Conservation (phyloP, 306 rosid species). For the Pueraria montana region DNA sequence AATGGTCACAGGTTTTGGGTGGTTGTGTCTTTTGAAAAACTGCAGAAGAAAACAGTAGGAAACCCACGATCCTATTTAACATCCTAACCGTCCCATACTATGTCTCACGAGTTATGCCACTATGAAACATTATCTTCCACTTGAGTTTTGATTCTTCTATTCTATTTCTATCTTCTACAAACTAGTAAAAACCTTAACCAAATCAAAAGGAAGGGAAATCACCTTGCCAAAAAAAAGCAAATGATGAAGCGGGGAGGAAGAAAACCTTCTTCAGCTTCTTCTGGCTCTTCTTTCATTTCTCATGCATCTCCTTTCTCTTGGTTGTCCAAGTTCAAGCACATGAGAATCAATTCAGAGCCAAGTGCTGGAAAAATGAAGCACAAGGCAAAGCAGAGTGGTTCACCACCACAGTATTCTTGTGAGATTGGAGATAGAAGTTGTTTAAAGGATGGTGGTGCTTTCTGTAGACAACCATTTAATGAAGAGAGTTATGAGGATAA, state of each 20-base stretch:
- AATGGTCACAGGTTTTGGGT: constrained; percentile 81
- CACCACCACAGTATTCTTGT: constrained; percentile 47
- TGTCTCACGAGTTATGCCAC: constrained; percentile 38
- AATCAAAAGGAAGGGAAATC: not conserved
- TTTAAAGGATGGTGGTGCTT: constrained; percentile 53
- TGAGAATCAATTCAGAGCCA: constrained; percentile 55
- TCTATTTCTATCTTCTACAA: constrained; percentile 23
- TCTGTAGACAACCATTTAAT: constrained; percentile 64
- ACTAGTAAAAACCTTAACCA: constrained; percentile 31
- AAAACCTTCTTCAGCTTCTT: constrained; percentile 59
- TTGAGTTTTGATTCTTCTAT: not conserved
- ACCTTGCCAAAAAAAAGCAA: not conserved
- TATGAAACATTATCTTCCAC: constrained; percentile 28
- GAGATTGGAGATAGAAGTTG: constrained; percentile 41
- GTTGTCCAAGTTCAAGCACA: constrained; percentile 82
- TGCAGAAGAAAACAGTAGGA: constrained; percentile 45
- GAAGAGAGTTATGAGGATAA: constrained; percentile 54
- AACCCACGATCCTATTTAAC: constrained; percentile 80
- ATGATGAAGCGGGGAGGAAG: constrained; percentile 75
- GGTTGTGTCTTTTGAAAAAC: constrained; percentile 68
- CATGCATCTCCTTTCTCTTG: constrained; percentile 73
- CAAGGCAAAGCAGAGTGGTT: constrained; percentile 54
- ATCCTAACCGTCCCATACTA: constrained; percentile 60
- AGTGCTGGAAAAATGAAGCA: constrained; percentile 52
- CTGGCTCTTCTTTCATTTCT: constrained; percentile 64